phyloP scores from a whole-genome alignment of 345 rosid species.

The Euclidium syriacum region DNA sequence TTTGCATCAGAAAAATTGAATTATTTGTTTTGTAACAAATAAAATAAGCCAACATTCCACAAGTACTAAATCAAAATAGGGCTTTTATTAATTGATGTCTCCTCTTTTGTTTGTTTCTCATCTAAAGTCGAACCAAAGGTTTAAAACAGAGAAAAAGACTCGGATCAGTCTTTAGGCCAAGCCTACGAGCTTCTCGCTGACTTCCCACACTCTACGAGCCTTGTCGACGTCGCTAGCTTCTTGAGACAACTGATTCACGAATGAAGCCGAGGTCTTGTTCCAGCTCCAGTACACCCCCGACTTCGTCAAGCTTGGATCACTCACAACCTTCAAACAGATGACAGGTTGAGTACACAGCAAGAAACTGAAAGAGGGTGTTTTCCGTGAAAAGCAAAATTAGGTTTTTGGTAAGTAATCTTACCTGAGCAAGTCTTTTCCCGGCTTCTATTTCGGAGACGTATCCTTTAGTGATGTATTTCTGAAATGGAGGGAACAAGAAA shows the following conservation, averaged over 20 bases:
- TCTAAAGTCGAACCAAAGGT: not conserved
- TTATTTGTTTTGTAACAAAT: not conserved
- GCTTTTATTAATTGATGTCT: constrained; percentile 11
- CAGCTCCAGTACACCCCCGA: constrained; percentile 99
- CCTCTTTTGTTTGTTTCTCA: not conserved
- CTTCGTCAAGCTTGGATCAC: constrained; percentile 82
- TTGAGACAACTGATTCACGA: constrained; percentile 82
- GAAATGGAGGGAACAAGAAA: constrained; percentile 92
- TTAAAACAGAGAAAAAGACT: not conserved
- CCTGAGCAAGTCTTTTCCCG: constrained; percentile 82
- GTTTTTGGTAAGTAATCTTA: not conserved
- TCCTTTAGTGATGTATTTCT: constrained; percentile 97
- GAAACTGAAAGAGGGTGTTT: not conserved
- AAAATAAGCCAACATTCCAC: not conserved
- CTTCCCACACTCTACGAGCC: constrained; percentile 81
- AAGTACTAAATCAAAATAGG: not conserved
- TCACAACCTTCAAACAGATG: constrained; percentile 49
- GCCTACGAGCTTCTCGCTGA: constrained; percentile 90
- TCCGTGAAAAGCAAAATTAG: not conserved
- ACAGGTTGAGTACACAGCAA: not conserved
- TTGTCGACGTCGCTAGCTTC: constrained; percentile 79
- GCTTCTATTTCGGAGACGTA: constrained; percentile 84
- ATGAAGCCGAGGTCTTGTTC: constrained; percentile 85
- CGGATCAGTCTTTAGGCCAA: constrained; percentile 43
- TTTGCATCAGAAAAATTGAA: no score